phyloP scores from a whole-genome alignment of 2,329 filamentous ascomycete species.

The Claviceps maximensis region DNA sequence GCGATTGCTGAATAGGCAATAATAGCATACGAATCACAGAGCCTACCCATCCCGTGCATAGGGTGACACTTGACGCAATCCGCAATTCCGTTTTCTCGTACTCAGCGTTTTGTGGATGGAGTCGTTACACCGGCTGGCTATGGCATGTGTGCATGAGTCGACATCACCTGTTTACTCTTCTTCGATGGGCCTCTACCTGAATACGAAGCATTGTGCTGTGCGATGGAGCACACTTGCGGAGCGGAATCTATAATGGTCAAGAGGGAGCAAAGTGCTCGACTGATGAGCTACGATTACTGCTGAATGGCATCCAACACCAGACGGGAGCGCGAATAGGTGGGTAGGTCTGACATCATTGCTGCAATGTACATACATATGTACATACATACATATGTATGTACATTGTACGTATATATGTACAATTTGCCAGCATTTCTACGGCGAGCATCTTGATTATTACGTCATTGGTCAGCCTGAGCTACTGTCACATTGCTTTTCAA shows the following conservation, averaged over 20 bases:
- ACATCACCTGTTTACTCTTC: not conserved
- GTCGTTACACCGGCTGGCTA: not conserved
- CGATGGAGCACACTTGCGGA: not conserved
- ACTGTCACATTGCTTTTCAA: not conserved
- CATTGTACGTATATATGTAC: too few species aligned
- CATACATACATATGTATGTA: too few species aligned
- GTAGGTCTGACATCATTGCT: too few species aligned
- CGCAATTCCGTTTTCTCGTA: not conserved
- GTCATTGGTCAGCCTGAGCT: not conserved
- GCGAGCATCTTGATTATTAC: not conserved
- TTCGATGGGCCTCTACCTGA: not conserved
- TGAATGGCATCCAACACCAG: not conserved
- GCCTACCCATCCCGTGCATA: not conserved
- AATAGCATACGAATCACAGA: not conserved
- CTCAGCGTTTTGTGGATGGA: not conserved
- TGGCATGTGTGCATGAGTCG: not conserved
- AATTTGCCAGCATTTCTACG: not conserved
- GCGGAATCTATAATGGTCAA: not conserved
- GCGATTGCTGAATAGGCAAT: not conserved
- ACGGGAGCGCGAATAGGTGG: not conserved
- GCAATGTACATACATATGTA: too few species aligned
- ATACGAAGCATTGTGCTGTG: conserved; percentile 1
- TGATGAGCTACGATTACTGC: not conserved
- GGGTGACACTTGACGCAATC: not conserved
- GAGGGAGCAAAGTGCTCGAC: not conserved